Conservation (phyloP, 169 alveolate genomes). For the Plasmodium vivax region DNA sequence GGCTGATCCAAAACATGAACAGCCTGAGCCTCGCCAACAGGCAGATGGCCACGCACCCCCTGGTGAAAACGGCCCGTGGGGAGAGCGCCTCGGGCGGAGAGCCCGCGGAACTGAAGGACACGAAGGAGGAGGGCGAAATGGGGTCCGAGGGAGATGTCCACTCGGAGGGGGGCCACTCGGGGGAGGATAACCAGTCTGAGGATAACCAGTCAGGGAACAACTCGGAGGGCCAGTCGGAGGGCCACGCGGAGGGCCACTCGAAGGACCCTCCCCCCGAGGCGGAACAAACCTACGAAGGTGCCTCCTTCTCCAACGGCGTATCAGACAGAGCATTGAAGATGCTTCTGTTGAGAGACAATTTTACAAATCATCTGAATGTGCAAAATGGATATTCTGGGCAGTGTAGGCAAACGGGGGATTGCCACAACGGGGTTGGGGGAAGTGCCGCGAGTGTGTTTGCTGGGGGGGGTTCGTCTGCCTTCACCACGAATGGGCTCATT, state of each 20-base stretch:
- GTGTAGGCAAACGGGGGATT: neutral
- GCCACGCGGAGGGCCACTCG: neutral
- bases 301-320: neutral
- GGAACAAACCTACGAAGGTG: neutral
- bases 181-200: no score
- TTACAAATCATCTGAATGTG: neutral
- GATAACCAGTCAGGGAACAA: no score
- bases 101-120: neutral
- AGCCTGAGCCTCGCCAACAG: neutral
- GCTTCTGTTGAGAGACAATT: neutral
- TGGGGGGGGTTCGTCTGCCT: neutral
- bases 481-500: neutral
- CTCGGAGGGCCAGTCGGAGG: neutral
- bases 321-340: neutral
- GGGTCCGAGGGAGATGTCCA: neutral
- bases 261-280: neutral
- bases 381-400: neutral
- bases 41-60: neutral
- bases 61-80: neutral
- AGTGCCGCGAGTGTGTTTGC: neutral
- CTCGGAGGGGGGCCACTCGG: neutral
- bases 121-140: neutral
- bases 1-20: neutral
- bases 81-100: neutral
- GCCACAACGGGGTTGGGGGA: neutral